Evolutionary conservation across 2,329 filamentous ascomycete species (phyloP), one percentile per base, ranked within the genome.

Genomic region (Colletotrichum agaves): DNA sequence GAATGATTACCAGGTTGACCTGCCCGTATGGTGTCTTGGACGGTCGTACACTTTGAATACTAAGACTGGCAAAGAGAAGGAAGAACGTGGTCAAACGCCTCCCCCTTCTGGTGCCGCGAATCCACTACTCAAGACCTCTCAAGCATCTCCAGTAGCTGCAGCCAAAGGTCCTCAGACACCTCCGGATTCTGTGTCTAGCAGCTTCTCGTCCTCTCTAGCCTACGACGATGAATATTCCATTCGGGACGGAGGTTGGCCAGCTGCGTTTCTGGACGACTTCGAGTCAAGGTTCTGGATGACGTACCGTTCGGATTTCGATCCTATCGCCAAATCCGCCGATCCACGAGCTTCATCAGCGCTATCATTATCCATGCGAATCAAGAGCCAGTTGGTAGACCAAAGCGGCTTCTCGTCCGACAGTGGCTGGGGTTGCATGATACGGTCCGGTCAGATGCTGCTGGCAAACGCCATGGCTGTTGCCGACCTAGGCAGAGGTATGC

Each of bases 351-450:
- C 84, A 1, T 85, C 90, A 4, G 84, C 89, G 7, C 88, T 98
- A 82, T 97, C 93, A 3, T 88, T 98, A 65, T 84, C 93, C 2
- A 95, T 97, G 79, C 90, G 94, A 57, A 83, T 98, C 72, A 92
- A 94, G 74, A 94, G 85, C 61, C 91, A 93, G 74, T 82, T 98
- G 5, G 86, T 88, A 11, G 93, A 97, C 55, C 88, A 93, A 64
- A 85, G 85, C 27, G 94, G 93, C 4, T 99, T 98, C 79, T 92
- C 93, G 11, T 95, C 93, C 2, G 96, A 99, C 77, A 94, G 93
- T 10, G 96, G 96, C 58, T 99, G 97, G 94, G 96, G 96, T 0
- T 99, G 96, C 76, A 99, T 99, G 96, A 98, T 99, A 73, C 86
- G 96, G 67, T 98, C 95, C 5, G 96, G 96, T 3, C 96, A 99